Conservation (phyloP, 352 stramenopile species). For the Phytophthora hibernalis region DNA sequence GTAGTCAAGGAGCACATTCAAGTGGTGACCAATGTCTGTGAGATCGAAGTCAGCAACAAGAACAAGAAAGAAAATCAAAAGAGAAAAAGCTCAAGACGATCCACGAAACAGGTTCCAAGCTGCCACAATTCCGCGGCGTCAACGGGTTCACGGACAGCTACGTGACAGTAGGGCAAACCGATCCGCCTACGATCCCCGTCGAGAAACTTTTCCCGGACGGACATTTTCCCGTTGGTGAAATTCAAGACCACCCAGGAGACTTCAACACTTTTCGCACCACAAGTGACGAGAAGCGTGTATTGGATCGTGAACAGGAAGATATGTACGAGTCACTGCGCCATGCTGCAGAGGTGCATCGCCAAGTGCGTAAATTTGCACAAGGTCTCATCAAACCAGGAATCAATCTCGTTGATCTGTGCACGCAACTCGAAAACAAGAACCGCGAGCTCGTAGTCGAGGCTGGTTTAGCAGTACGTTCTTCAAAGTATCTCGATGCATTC, state of each 20-base stretch:
- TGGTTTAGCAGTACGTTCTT: slow-evolving; percentile 77
- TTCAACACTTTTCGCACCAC: slow-evolving; percentile 93
- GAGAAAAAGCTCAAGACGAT: neutral
- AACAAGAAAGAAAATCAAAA: neutral
- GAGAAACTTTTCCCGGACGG: slow-evolving; percentile 65
- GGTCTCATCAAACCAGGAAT: slow-evolving; percentile 97
- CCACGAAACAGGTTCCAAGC: slow-evolving; percentile 43
- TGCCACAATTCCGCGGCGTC: slow-evolving; percentile 73
- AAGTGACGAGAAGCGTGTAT: slow-evolving; percentile 82
- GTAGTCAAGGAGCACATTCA: neutral
- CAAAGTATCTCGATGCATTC: too few relatives aligned
- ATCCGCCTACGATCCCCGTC: slow-evolving; percentile 94
- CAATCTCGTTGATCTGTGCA: slow-evolving; percentile 96
- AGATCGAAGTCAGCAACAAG: neutral
- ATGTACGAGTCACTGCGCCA: slow-evolving; percentile 83
- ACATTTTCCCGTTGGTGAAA: slow-evolving; percentile 92
- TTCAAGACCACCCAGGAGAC: slow-evolving; percentile 92
- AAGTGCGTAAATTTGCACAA: slow-evolving; percentile 93
- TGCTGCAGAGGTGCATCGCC: slow-evolving; percentile 95
- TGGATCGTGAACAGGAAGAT: slow-evolving; percentile 79
- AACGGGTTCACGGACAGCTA: slow-evolving; percentile 94
- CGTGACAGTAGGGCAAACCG: slow-evolving; percentile 94
- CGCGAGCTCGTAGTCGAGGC: slow-evolving; percentile 93
- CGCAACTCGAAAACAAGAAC: slow-evolving; percentile 97
- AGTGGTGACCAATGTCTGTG: neutral